A percentile compares a stretch with the other conserved stretches of the same genome.
phyloP scores from a whole-genome alignment of 192 early-diverging fungal species.

The Linnemannia zychae region DNA sequence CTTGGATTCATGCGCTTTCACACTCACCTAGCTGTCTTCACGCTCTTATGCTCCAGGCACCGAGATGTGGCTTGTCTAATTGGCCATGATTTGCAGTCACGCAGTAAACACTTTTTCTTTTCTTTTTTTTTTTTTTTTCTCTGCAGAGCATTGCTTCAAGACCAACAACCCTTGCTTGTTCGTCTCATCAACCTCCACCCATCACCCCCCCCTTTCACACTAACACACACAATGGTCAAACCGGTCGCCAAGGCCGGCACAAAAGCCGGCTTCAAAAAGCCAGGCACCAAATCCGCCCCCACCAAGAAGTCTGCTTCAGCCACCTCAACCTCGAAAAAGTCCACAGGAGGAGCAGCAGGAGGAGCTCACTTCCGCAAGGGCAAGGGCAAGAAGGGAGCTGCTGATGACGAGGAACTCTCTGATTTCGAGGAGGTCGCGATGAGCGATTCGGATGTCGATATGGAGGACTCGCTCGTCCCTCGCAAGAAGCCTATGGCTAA shows the following conservation, averaged over 20 bases:
- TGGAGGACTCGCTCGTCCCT: slow-evolving; percentile 50
- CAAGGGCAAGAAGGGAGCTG: slow-evolving; percentile 25
- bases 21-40: background rate
- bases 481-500: slow-evolving; percentile 40
- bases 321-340: background rate
- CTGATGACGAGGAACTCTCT: slow-evolving; percentile 45
- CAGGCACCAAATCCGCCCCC: background rate
- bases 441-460: slow-evolving; percentile 55
- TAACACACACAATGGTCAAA: slow-evolving; percentile 4
- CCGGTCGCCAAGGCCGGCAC: slow-evolving; percentile 14
- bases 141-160: background rate
- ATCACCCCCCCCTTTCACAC: background rate
- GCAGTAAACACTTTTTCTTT: background rate
- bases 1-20: too few species aligned
- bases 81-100: background rate
- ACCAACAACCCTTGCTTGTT: background rate
- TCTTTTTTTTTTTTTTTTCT: background rate
- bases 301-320: background rate
- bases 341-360: background rate
- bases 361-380: slow-evolving; percentile 43
- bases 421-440: slow-evolving; percentile 57
- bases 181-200: background rate
- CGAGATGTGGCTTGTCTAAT: background rate
- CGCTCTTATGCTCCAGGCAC: background rate
- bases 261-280: background rate